Percentiles rank a stretch among this genome's conserved stretches.
Conservation (phyloP, 371 early-diverging fungal genomes). For the Encephalitozoon cuniculi region DNA sequence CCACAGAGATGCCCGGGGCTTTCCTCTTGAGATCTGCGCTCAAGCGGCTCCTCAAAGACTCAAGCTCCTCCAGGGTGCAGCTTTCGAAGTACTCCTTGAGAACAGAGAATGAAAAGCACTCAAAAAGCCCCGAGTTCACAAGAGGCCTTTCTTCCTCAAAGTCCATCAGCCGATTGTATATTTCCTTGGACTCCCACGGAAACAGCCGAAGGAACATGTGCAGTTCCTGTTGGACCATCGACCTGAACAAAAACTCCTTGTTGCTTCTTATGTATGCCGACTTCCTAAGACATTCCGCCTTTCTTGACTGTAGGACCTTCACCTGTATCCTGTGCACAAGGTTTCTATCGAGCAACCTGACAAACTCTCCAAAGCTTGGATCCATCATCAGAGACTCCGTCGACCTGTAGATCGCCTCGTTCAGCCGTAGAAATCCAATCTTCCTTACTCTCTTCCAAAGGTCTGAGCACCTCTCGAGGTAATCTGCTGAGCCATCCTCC, state of each 20-base stretch:
- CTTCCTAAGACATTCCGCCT: background rate
- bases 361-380: background rate
- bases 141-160: background rate
- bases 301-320: background rate
- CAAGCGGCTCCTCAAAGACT: background rate
- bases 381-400: background rate
- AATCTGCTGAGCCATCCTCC: background rate
- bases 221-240: background rate
- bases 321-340: background rate
- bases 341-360: background rate
- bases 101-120: background rate
- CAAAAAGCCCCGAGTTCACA: background rate
- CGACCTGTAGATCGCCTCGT: background rate
- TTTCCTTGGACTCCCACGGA: background rate
- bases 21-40: background rate
- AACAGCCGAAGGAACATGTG: background rate
- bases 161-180: background rate
- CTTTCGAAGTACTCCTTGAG: conserved; percentile 6
- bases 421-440: background rate
- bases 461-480: background rate
- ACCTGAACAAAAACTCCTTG: background rate
- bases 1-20: background rate
- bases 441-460: background rate
- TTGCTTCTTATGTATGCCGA: background rate
- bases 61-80: background rate